These are phyloP conservation scores for Moricandia moricandioides DNA, from an alignment of 345 rosid genomes.

Conservation along the genomic window DNA sequence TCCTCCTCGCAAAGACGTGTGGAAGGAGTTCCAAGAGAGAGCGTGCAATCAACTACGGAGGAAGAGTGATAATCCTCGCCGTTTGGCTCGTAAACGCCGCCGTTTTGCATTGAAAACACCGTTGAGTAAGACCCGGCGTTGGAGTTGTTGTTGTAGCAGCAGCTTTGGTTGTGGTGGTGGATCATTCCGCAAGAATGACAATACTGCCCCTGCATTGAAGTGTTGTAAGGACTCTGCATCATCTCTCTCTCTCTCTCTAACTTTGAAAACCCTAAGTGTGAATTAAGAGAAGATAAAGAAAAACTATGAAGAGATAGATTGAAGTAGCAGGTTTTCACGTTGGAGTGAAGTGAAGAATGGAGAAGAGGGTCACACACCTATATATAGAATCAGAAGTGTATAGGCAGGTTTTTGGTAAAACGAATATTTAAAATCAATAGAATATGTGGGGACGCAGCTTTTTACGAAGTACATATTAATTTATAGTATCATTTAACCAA, in stretches of 20 bases:
- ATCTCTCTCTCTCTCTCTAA: slow-evolving; percentile 12
- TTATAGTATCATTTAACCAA: slow-evolving; percentile 17
- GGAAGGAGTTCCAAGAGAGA: slow-evolving; percentile 83
- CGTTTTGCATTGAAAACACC: slow-evolving; percentile 36
- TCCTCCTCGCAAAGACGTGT: slow-evolving; percentile 65
- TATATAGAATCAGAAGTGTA: slow-evolving; percentile 36
- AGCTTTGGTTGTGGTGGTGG: slow-evolving; percentile 35
- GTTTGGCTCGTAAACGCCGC: slow-evolving; percentile 28
- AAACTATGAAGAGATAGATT: not conserved
- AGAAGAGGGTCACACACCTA: slow-evolving; percentile 32
- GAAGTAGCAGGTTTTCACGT: slow-evolving; percentile 20
- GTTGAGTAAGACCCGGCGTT: slow-evolving; percentile 29
- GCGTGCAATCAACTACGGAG: slow-evolving; percentile 77
- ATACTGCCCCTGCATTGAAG: slow-evolving; percentile 38
- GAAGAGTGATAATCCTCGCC: slow-evolving; percentile 32
- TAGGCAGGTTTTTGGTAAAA: slow-evolving; percentile 30
- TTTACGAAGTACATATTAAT: slow-evolving; percentile 24
- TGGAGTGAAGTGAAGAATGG: slow-evolving; percentile 30
- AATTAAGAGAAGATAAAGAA: slow-evolving; percentile 4
- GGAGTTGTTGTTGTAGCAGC: slow-evolving; percentile 21
- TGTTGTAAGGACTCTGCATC: slow-evolving; percentile 41
- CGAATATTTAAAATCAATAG: slow-evolving; percentile 28
- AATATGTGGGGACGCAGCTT: slow-evolving; percentile 38
- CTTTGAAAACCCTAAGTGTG: slow-evolving; percentile 17
- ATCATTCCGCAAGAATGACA: slow-evolving; percentile 40